Base-by-base conservation (phyloP, 108 stramenopile genomes). In the Pseudonitzschia pungens region DNA sequence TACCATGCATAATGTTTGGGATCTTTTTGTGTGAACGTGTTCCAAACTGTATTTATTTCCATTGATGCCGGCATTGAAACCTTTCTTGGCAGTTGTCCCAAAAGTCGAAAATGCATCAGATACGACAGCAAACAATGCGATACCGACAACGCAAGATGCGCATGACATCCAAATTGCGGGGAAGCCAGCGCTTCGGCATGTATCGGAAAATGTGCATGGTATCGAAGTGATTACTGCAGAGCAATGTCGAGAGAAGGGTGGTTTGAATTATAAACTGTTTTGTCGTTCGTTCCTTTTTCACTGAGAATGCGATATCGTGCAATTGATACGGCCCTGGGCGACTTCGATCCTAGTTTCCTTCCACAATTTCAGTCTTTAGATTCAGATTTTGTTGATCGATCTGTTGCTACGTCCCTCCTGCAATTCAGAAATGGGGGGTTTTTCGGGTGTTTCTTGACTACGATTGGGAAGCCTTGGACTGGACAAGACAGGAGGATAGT, bases 21-120 rank as follows among this genome's bases (percentile, higher is more conserved):
- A 0, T 48, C 45, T 48, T 48, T 12, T 36, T 26, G 15, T 26
- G 27, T 18, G 21, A 7, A 26, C 1, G 26, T 55, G 50, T 10
- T 51, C 50, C 20, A 8, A 7, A 10, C 9, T n/a, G 50, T 51
- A 51, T n/a, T 51, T 51, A n/a, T n/a, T 7, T 51, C 10, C 20
- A 4, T 55, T 55, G 2, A 20, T 24, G 2, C 20, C 24, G 9
- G 22, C 54, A 26, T 55, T 55, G 6, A 24, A 11, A 55, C 24
- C 24, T 55, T 22, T 55, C 2, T 11, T 55, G 4, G 3, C 2
- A 15, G 57, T 31, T 27, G 6, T 9, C 27, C 24, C 21, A 62
- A 14, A 8, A 40, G 60, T 62, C 33, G 60, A 18, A 62, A 67
- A 67, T n/a, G 48, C 66, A 45, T 67, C 66, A 50, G 29, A 27